A percentile compares a stretch with the other conserved stretches of the same genome.
Evolutionary conservation across 2,329 filamentous ascomycete species (phyloP).

Genomic region (Endoconidiophora polonica): DNA sequence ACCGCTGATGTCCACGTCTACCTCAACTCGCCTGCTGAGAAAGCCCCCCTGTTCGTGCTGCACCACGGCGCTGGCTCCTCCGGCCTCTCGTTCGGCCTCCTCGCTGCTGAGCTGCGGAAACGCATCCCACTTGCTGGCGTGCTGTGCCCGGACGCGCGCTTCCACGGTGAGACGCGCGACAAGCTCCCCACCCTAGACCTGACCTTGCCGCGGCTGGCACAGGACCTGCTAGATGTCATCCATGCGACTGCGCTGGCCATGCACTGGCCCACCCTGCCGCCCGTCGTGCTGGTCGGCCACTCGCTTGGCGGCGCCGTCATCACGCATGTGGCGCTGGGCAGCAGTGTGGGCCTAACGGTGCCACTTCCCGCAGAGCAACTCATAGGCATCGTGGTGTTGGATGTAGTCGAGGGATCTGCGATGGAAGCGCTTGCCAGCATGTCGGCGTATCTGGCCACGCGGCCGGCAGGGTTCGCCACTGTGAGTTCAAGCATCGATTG

Average conservation of each 20-base stretch:
- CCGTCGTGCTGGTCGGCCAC: constrained; percentile 73
- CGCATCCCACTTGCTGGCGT: constrained; percentile 66
- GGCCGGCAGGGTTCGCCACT: constrained; percentile 63
- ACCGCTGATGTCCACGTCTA: constrained; percentile 55
- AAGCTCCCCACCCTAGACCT: constrained; percentile 34
- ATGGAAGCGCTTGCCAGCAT: constrained; percentile 91
- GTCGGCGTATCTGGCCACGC: constrained; percentile 73
- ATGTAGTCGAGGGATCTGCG: constrained; percentile 90
- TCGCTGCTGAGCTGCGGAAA: constrained; percentile 61
- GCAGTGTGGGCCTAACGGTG: constrained; percentile 61
- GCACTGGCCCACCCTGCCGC: constrained; percentile 57
- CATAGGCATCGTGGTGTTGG: constrained; percentile 75
- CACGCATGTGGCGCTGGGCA: constrained; percentile 54
- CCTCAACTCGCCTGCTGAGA: constrained; percentile 59
- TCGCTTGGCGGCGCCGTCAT: constrained; percentile 85
- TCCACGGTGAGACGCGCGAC: constrained; percentile 58
- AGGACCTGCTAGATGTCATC: constrained; percentile 57
- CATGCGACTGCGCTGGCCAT: constrained; percentile 48
- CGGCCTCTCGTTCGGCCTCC: constrained; percentile 75
- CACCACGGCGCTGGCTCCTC: constrained; percentile 93
- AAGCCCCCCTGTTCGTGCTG: constrained; percentile 73
- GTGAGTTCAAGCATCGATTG: constrained; percentile 74
- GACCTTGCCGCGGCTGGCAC: constrained; percentile 52
- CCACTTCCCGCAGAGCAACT: constrained; percentile 49
- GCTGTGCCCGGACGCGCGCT: constrained; percentile 69